phyloP scores from a whole-genome alignment of 1,284 basidiomycete species.

The Leucoagaricus sp. region DNA sequence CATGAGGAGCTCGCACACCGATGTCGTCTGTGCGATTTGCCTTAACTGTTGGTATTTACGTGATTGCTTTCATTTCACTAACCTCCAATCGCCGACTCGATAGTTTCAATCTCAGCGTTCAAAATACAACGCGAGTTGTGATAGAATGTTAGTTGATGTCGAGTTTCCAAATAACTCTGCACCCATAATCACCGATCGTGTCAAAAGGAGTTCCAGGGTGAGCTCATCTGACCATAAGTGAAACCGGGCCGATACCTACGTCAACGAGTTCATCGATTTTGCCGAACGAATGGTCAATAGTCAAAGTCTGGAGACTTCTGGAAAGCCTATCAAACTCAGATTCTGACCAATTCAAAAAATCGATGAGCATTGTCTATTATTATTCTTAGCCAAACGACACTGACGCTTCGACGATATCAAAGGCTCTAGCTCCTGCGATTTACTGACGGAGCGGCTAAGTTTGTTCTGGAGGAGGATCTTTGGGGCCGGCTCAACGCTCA shows the following conservation, averaged over 20 bases:
- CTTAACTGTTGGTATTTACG: slow-evolving; percentile 2
- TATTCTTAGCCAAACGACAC: slow-evolving; percentile 22
- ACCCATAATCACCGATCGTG: slow-evolving; percentile 15
- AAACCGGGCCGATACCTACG: slow-evolving; percentile 37
- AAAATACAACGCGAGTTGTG: slow-evolving; percentile 55
- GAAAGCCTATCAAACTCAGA: slow-evolving; percentile 57
- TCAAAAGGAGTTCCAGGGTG: neutral
- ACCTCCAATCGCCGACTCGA: slow-evolving; percentile 68
- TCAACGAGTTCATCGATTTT: slow-evolving; percentile 66
- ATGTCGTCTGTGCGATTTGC: slow-evolving; percentile 56
- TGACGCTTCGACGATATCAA: slow-evolving; percentile 63
- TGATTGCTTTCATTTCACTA: slow-evolving; percentile 21
- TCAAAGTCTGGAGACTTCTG: slow-evolving; percentile 53
- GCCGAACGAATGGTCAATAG: slow-evolving; percentile 54
- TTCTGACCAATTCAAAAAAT: slow-evolving; percentile 35
- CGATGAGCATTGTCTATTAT: neutral
- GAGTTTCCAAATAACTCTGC: slow-evolving; percentile 66
- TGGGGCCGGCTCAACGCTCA: slow-evolving; percentile 64
- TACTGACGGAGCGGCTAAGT: slow-evolving; percentile 56
- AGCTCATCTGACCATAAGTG: neutral
- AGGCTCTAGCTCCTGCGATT: slow-evolving; percentile 59
- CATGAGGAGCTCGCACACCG: slow-evolving; percentile 69
- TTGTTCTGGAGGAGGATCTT: slow-evolving; percentile 81
- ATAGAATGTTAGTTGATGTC: slow-evolving; percentile 61
- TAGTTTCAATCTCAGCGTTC: slow-evolving; percentile 60